These are phyloP conservation scores for Trypanosoma boissoni DNA, from an alignment of 208 protist genomes.

Conservation along the genomic window DNA sequence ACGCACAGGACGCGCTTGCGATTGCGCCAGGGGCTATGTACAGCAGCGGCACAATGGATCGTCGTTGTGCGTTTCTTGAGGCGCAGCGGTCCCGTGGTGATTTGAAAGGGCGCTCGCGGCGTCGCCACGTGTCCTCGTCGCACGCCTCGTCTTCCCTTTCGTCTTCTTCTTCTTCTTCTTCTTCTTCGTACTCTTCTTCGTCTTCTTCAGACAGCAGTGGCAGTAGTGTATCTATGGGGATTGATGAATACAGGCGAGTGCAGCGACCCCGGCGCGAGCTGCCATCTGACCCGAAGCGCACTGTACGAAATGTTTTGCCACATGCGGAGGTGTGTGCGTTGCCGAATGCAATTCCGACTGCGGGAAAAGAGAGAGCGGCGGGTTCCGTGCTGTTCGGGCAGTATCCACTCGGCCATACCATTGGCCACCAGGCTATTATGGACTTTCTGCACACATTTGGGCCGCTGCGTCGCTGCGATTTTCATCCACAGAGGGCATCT, in stretches of 20 bases:
- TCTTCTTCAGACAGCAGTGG: not conserved
- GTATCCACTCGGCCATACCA: constrained; percentile 14
- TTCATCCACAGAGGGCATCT: constrained; percentile 1
- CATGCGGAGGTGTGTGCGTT: too few species aligned
- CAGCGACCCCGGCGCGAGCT: too few species aligned
- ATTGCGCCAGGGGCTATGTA: constrained; percentile 37
- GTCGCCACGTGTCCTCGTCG: constrained; percentile 4
- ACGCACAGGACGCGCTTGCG: constrained; percentile 30
- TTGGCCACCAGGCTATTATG: constrained; percentile 5
- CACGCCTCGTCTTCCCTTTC: not conserved
- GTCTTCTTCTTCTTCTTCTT: not conserved
- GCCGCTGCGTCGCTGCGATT: constrained; percentile 4
- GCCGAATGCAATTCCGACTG: too few species aligned
- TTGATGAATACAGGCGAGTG: too few species aligned
- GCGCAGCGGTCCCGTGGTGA: not conserved
- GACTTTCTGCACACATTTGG: constrained; percentile 15
- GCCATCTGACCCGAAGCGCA: too few species aligned
- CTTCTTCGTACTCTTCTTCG: not conserved
- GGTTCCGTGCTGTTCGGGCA: constrained; percentile 7
- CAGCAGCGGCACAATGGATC: constrained; percentile 17
- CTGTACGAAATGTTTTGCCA: too few species aligned
- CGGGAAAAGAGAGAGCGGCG: too few species aligned
- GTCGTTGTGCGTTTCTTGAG: constrained; percentile 27
- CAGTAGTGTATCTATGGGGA: not conserved
- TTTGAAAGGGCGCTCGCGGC: not conserved